Conservation (phyloP, 495 filamentous ascomycete genomes). For the Parathielavia appendiculata region DNA sequence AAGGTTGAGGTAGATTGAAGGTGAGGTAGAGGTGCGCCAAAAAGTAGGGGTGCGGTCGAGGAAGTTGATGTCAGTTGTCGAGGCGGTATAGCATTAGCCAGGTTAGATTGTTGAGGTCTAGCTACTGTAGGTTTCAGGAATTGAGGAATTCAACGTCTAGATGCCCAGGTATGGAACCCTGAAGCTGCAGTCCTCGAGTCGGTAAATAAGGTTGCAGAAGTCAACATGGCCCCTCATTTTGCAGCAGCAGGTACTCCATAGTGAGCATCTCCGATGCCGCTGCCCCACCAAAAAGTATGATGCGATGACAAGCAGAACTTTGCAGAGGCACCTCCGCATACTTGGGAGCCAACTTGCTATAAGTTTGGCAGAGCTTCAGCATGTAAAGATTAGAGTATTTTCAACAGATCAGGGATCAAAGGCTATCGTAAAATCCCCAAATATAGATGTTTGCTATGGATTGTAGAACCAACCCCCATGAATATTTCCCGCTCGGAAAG, state of each 20-base stretch:
- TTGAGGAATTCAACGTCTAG: too few relatives aligned
- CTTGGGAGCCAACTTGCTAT: too few relatives aligned
- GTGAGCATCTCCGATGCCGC: slow-evolving; percentile 27
- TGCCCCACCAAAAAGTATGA: slow-evolving; percentile 7
- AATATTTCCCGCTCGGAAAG: neutral
- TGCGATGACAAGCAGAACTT: neutral
- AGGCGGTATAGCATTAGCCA: too few relatives aligned
- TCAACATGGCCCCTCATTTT: slow-evolving; percentile 24
- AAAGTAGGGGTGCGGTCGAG: too few relatives aligned
- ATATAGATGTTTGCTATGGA: too few relatives aligned
- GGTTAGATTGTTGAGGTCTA: too few relatives aligned
- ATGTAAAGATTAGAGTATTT: neutral
- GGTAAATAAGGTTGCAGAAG: neutral
- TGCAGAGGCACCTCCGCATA: too few relatives aligned
- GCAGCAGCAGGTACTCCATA: neutral
- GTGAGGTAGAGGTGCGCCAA: too few relatives aligned
- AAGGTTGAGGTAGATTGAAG: neutral
- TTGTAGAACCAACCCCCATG: neutral
- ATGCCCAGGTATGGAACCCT: neutral
- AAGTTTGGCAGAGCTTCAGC: too few relatives aligned
- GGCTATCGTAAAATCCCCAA: too few relatives aligned
- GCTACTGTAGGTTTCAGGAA: too few relatives aligned
- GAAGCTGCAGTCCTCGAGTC: neutral
- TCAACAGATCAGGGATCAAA: neutral
- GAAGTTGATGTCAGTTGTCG: neutral